Percentiles rank a stretch among this genome's conserved stretches.
Conservation (phyloP, 257 asterid species). For the Solanum stenotomum region DNA sequence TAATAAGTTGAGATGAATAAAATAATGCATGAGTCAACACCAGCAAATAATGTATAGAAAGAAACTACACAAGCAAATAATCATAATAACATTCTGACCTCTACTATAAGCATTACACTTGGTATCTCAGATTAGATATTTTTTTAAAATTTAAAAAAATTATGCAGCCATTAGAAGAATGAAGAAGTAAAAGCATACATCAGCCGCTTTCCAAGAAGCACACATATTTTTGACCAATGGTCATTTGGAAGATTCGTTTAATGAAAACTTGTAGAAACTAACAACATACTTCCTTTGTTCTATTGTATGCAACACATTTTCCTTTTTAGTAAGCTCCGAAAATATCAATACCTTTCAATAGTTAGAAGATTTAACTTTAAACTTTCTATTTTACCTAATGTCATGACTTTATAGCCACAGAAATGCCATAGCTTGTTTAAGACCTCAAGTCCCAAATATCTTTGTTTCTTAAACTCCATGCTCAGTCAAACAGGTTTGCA, state of each 20-base stretch:
- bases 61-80: not conserved
- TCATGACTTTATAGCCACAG: not conserved
- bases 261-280: not conserved
- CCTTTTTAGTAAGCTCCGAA: not conserved
- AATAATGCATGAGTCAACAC: not conserved
- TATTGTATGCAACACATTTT: not conserved
- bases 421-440: not conserved
- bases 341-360: not conserved
- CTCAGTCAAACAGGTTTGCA: not conserved
- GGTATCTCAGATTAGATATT: not conserved
- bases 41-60: not conserved
- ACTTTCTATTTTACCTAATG: not conserved
- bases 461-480: not conserved
- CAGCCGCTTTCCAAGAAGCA: not conserved
- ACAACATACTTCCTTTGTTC: not conserved
- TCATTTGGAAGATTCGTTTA: not conserved
- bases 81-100: not conserved
- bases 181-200: not conserved
- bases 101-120: not conserved
- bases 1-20: not conserved
- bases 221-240: not conserved
- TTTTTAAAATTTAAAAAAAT: accelerated
- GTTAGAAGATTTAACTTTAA: not conserved
- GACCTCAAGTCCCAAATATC: not conserved
- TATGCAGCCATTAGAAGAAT: not conserved